These are phyloP conservation scores for Bothriochloa decipiens DNA, from an alignment of 176 grass and related monocot genomes.

Conservation along the genomic window DNA sequence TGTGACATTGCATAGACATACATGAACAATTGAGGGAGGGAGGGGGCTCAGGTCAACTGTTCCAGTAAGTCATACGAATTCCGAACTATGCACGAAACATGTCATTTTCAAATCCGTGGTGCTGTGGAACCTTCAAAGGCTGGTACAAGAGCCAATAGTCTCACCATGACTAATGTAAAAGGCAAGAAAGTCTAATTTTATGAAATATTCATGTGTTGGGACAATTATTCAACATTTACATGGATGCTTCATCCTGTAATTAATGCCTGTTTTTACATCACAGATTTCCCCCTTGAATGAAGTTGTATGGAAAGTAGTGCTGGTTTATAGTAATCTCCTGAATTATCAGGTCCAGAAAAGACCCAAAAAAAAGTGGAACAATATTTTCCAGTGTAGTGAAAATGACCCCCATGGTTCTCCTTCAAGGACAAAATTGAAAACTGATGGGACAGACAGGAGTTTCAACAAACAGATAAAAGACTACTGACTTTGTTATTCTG, in stretches of 20 bases:
- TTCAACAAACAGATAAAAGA: slow-evolving; percentile 29
- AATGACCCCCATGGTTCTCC: neutral
- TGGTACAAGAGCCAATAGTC: neutral
- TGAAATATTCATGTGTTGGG: neutral
- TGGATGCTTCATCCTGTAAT: neutral
- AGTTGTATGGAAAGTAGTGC: neutral
- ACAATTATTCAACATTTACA: neutral
- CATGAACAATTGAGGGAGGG: neutral
- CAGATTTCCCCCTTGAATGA: neutral
- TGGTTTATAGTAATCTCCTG: neutral
- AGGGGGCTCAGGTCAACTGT: neutral
- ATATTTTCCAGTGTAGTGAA: slow-evolving; percentile 21
- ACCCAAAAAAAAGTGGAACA: neutral
- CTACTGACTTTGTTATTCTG: neutral
- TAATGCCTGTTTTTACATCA: neutral
- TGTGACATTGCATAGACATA: neutral
- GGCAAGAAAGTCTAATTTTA: neutral
- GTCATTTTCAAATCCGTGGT: neutral
- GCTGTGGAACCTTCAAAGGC: neutral
- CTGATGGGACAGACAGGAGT: neutral
- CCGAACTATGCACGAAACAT: neutral
- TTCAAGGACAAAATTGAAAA: slow-evolving; percentile 1
- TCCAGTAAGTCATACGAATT: neutral
- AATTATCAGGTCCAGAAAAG: neutral
- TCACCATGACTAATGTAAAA: neutral